phyloP scores from a whole-genome alignment of 129 eudicot genomes.

The Lonicera japonica region DNA sequence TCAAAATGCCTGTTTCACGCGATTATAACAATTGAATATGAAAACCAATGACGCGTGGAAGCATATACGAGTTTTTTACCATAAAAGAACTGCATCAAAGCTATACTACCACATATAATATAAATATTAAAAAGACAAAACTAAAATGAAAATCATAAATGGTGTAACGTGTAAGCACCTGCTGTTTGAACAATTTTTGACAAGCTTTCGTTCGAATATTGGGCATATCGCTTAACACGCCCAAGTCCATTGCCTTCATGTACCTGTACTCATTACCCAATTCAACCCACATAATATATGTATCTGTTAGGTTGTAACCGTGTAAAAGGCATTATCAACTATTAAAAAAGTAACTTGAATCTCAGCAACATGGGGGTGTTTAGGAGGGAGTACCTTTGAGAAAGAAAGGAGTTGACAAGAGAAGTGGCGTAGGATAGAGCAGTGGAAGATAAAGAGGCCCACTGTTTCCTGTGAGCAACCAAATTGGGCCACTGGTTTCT shows the following conservation, averaged over 20 bases:
- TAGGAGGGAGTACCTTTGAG: conserved; percentile 59
- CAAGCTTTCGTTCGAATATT: conserved; percentile 55
- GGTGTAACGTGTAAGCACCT: conserved; percentile 29
- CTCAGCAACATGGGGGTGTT: too few species aligned
- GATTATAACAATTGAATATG: too few species aligned
- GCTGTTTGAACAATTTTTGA: conserved; percentile 63
- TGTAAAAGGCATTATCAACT: too few species aligned
- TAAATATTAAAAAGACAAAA: too few species aligned
- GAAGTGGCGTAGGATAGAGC: conserved; percentile 71
- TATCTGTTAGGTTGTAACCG: too few species aligned
- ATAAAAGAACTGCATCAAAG: neutral
- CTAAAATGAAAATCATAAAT: too few species aligned
- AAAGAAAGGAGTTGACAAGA: conserved; percentile 68
- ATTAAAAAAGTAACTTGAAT: too few species aligned
- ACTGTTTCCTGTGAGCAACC: conserved; percentile 38
- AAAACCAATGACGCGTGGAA: too few species aligned
- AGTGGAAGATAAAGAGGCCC: conserved; percentile 53
- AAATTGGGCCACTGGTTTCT: conserved; percentile 87
- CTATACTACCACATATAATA: neutral
- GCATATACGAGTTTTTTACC: too few species aligned
- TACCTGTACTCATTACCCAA: conserved; percentile 50
- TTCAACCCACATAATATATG: neutral
- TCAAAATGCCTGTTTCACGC: too few species aligned
- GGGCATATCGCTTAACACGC: conserved; percentile 77
- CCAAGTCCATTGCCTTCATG: conserved; percentile 74